Base-by-base conservation (phyloP, 495 filamentous ascomycete species). In the Penicillium cinerascens region DNA sequence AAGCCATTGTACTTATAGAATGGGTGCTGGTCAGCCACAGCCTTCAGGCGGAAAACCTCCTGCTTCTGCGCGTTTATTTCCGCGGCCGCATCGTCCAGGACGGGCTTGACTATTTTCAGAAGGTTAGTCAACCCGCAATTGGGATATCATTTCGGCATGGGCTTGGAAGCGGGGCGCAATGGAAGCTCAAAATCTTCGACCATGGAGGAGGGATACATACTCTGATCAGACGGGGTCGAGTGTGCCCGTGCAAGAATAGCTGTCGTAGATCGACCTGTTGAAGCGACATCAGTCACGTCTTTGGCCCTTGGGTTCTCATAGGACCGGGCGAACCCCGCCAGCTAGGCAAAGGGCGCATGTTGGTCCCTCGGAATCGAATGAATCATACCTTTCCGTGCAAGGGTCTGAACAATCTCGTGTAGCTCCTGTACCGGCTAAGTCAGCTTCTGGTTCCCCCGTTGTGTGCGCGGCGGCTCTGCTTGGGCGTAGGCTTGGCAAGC, bases 1-100 rank as follows among this genome's bases (percentile, higher is more conserved):
- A 88, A 73, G 17, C 75, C 72, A 64, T 97, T 97, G 70, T 92
- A 92, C 61, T 95, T 96, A 83, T 96, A 97, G 73, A 96, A 98
- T 0, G 93, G 92, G 61, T 92, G 84, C 58, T 86, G 74, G 36
- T 91, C 89, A 6, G 91, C 87, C 44, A 89, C 81, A 39, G 72
- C 67, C 41, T 83, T 79, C 42, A 98, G 81, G 47, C 71, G 71
- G 26, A 63, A 49, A 46, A 77, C 67, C 47, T 77, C 71, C 29
- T 74, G 58, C 55, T 71, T 72, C 55, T 77, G 72, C 9, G 70
- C 70, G 47, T 71, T 46, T 45, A 77, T 75, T 29, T 73, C 67
- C 18, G 52, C 60, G 4, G 70, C 68, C 6, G 67, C 70, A 52
- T 73, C 67, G 15, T 75, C 74, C 39, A 77, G 72, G 10, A 75